phyloP scores from a whole-genome alignment of 2,329 filamentous ascomycete genomes.

The Trichophyton equinum region DNA sequence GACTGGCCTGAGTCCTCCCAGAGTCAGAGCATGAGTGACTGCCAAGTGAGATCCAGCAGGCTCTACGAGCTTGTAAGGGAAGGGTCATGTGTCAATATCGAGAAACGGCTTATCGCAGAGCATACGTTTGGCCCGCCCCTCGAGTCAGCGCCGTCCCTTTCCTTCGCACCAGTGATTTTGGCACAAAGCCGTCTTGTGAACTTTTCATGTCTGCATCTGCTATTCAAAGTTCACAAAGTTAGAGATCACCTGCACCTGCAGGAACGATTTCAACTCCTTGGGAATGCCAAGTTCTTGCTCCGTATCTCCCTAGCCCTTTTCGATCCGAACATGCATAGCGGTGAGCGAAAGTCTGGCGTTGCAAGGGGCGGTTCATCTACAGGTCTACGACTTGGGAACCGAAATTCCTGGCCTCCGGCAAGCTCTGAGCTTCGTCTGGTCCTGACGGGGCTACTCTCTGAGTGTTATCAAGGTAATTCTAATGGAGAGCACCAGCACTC shows the following conservation, averaged over 20 bases:
- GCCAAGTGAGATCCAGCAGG: conserved; percentile 15
- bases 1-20: not conserved
- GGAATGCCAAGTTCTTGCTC: conserved; percentile 71
- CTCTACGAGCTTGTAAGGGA: conserved; percentile 21
- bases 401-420: conserved; percentile 81
- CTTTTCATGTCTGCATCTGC: conserved; percentile 58
- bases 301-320: conserved; percentile 74
- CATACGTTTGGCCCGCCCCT: conserved; percentile 29
- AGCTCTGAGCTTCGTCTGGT: conserved; percentile 85
- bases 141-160: conserved; percentile 49
- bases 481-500: conserved; percentile 9
- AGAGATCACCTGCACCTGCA: conserved; percentile 62
- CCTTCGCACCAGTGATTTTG: conserved; percentile 60
- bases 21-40: not conserved
- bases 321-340: conserved; percentile 65
- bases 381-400: conserved; percentile 68
- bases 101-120: conserved; percentile 10
- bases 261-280: conserved; percentile 67
- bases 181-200: conserved; percentile 68
- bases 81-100: conserved; percentile 15
- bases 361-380: conserved; percentile 59
- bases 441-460: conserved; percentile 70
- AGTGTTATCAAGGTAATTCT: conserved; percentile 47
- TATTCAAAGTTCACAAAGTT: conserved; percentile 64
- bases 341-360: conserved; percentile 58